Conservation (phyloP, 1,284 basidiomycete genomes). For the Rhodotorula sp. region DNA sequence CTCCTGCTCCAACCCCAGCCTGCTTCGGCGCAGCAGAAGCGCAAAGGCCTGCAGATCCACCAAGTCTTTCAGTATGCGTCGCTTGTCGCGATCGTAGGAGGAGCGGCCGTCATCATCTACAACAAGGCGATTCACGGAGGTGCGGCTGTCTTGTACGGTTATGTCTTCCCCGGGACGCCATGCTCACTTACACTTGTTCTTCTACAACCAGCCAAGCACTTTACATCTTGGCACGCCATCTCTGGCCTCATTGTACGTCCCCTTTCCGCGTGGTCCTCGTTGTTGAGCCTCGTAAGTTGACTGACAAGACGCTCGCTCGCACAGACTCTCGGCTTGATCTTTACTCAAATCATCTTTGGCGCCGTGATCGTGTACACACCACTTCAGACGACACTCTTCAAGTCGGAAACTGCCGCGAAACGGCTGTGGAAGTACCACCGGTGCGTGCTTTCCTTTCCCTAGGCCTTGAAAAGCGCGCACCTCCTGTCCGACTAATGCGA, state of each 20-base stretch:
- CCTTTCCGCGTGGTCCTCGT: not conserved
- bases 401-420: constrained; percentile 34
- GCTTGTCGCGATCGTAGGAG: constrained; percentile 28
- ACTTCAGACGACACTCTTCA: constrained; percentile 28
- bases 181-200: not conserved
- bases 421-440: constrained; percentile 42
- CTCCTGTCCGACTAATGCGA: no score
- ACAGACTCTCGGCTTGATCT: constrained; percentile 33
- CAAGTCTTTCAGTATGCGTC: constrained; percentile 40
- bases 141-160: not conserved
- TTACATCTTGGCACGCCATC: constrained; percentile 39
- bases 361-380: constrained; percentile 37
- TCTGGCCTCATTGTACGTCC: constrained; percentile 32
- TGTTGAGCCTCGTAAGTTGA: no score
- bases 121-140: constrained; percentile 41
- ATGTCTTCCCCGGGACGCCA: not conserved
- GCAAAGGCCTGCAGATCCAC: constrained; percentile 38
- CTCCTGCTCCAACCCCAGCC: constrained; percentile 41
- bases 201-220: constrained; percentile 26
- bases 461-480: no score
- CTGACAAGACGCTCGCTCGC: no score
- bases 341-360: constrained; percentile 40
- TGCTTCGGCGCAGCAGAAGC: constrained; percentile 24
- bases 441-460: not conserved
- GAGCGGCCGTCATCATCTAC: constrained; percentile 38